Evolutionary conservation across 2,329 filamentous ascomycete species (phyloP), one percentile per base, ranked within the genome.

Genomic region (Fusarium luffae): DNA sequence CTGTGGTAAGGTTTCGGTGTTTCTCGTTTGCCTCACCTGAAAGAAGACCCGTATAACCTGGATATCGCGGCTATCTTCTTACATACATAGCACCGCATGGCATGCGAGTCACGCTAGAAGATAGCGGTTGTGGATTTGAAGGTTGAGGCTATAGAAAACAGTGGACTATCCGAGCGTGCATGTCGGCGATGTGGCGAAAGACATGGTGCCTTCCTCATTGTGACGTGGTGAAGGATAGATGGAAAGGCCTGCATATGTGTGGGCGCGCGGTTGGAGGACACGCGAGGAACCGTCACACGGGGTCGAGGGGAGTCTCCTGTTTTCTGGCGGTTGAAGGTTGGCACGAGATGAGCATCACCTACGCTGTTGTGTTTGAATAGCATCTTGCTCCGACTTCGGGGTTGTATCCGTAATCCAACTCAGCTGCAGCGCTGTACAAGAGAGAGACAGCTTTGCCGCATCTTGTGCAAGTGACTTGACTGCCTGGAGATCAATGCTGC

Each of bases 191-290:
- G 62, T 72, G 63, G 63, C 60, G 65, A 69, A 63, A 47, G 46
- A 19, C 28, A 50, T 54, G 55, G 63, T 68, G 63, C 67, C 70
- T 75, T 68, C 67, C 70, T 75, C 71, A 74, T 65, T 61, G 67
- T 75, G 71, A 75, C 71, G 73, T 74, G 69, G 61, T 71, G 59
- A 57, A 61, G 68, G 62, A 68, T 14, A 56, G 44, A 30, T 54
- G 32, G 55, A 41, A 54, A 54, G 30, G 65, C 64, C 50, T 55
- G 62, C 37, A 55, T 49, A 52, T 63, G 41, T 46, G 56, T 55
- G 34, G 23, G 48, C 57, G 41, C 40, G 37, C 49, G 48, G 47
- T 44, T 50, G 42, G 34, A 48, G 34, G 48, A 64, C 40, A 54
- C 49, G 63, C 56, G 63, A 56, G 50, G 55, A 34, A 59, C 59